phyloP scores from a whole-genome alignment of 2,329 filamentous ascomycete species.

The Aureobasidium mangrovei region DNA sequence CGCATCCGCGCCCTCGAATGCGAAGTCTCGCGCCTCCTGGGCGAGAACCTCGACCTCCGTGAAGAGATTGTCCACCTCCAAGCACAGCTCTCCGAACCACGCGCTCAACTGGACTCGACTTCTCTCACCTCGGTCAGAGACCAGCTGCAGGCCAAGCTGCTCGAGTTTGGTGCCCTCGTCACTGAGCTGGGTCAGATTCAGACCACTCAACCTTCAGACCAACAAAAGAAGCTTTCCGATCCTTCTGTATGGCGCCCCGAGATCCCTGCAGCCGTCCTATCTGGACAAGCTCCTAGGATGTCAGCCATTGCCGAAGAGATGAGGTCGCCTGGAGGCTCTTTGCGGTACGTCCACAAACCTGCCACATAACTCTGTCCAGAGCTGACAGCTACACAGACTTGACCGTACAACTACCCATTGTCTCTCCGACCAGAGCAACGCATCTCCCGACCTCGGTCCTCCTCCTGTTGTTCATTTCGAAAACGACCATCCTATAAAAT shows the following conservation, averaged over 20 bases:
- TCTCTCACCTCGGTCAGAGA: conserved; percentile 61
- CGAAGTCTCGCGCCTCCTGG: conserved; percentile 63
- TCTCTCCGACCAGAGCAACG: conserved; percentile 45
- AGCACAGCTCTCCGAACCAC: conserved; percentile 52
- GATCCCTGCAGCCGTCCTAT: conserved; percentile 32
- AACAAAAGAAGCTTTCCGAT: conserved; percentile 17
- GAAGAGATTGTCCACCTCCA: conserved; percentile 62
- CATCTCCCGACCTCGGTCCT: conserved; percentile 61
- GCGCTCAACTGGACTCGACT: conserved; percentile 49
- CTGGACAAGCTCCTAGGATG: conserved; percentile 37
- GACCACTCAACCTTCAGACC: conserved; percentile 12
- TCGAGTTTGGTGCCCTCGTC: conserved; percentile 60
- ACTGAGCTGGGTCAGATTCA: conserved; percentile 48
- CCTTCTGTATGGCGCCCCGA: conserved; percentile 17
- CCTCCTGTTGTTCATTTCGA: conserved; percentile 47
- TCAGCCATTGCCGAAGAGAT: conserved; percentile 64
- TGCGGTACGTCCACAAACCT: conserved; percentile 34
- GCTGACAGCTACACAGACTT: conserved; percentile 37
- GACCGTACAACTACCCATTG: conserved; percentile 47
- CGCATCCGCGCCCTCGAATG: conserved; percentile 69
- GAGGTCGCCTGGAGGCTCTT: conserved; percentile 55
- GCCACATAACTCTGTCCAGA: not conserved
- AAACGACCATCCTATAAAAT: conserved; percentile 39
- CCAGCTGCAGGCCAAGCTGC: conserved; percentile 62
- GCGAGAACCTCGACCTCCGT: conserved; percentile 69